A percentile compares a stretch with the other conserved stretches of the same genome.
phyloP scores from a whole-genome alignment of 2,329 filamentous ascomycete species.

The Aphanocladium album region DNA sequence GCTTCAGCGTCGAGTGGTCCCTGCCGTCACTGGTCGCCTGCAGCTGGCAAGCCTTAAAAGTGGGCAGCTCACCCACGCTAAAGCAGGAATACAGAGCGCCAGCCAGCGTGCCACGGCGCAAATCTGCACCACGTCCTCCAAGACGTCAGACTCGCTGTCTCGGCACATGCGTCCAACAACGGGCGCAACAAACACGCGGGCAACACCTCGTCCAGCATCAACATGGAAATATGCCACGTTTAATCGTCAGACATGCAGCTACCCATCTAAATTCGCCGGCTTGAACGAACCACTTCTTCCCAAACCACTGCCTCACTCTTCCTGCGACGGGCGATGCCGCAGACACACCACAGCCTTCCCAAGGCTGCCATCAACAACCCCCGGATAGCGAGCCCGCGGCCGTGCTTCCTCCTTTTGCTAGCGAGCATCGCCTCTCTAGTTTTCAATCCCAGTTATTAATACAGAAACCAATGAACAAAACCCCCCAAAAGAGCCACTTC shows the following conservation, averaged over 20 bases:
- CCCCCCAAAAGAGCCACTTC: not conserved
- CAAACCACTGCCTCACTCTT: not conserved
- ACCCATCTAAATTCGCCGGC: not conserved
- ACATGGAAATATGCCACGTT: not conserved
- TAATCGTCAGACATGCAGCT: not conserved
- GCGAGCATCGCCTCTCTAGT: not conserved
- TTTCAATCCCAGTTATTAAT: not conserved
- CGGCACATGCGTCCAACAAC: not conserved
- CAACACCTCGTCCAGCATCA: not conserved
- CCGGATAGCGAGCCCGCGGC: not conserved
- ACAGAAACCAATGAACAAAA: not conserved
- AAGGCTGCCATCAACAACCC: not conserved
- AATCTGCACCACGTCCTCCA: not conserved
- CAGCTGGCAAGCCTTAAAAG: conserved; percentile 2
- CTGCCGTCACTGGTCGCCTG: not conserved
- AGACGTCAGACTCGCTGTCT: not conserved
- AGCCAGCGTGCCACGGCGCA: not conserved
- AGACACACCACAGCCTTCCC: not conserved
- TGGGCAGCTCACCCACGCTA: not conserved
- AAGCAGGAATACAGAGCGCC: not conserved
- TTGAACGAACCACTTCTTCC: not conserved
- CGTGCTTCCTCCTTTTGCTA: not conserved
- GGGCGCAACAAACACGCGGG: not conserved
- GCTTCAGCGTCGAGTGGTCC: not conserved
- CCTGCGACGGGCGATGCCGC: not conserved